These are phyloP conservation scores for Niveomyces coronatus DNA, from an alignment of 2,329 filamentous ascomycete species.

Conservation along the genomic window DNA sequence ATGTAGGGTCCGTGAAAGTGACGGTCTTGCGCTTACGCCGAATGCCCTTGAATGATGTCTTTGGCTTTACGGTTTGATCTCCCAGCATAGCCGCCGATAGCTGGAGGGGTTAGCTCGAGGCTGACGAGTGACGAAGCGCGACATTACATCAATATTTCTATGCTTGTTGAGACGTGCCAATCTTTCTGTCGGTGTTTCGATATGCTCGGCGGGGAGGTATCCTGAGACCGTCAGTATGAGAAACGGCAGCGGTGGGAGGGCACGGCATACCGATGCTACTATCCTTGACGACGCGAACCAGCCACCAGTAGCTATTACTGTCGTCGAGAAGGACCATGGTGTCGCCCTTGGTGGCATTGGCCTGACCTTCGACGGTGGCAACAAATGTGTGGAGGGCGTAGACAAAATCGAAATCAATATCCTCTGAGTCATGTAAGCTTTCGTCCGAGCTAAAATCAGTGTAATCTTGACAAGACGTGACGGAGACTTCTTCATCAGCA, in stretches of 20 bases:
- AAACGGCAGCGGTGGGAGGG: background rate
- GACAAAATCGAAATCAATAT: constrained; percentile 99
- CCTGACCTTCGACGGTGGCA: constrained; percentile 94
- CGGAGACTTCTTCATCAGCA: constrained; percentile 50
- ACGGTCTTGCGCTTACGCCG: constrained; percentile 78
- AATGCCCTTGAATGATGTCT: constrained; percentile 75
- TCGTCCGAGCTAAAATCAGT: constrained; percentile 62
- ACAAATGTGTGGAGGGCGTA: constrained; percentile 97
- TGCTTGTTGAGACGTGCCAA: constrained; percentile 93
- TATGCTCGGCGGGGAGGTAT: constrained; percentile 94
- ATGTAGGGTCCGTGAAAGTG: constrained; percentile 74
- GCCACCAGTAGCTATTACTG: constrained; percentile 99
- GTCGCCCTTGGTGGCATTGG: constrained; percentile 95
- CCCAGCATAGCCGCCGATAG: constrained; percentile 53
- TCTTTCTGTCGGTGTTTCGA: constrained; percentile 93
- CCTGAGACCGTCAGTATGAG: constrained; percentile 41
- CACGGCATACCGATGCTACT: constrained; percentile 65
- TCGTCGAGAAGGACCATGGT: constrained; percentile 98
- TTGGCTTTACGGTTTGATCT: constrained; percentile 63
- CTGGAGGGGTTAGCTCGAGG: constrained; percentile 24
- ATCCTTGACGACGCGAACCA: constrained; percentile 93
- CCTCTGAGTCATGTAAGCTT: constrained; percentile 90
- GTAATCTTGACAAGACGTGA: constrained; percentile 50
- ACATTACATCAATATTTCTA: constrained; percentile 80
- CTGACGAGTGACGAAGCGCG: background rate